Evolutionary conservation across 345 rosid genomes (phyloP).

Genomic region (Bruguiera sexangula): DNA sequence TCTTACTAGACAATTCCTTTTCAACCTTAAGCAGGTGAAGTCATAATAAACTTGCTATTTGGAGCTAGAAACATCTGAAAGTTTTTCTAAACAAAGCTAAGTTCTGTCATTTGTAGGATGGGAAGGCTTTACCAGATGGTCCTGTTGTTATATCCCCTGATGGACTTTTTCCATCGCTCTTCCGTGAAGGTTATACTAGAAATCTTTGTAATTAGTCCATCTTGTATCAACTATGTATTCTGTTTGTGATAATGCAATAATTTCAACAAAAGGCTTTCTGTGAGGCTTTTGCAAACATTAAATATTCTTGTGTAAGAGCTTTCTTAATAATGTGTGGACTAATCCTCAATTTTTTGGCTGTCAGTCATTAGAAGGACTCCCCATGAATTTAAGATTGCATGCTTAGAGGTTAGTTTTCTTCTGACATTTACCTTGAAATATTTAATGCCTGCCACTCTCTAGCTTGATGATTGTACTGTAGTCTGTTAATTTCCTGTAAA

Average conservation of each 20-base stretch:
- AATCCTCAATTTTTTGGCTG: conserved; percentile 8
- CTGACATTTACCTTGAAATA: not conserved
- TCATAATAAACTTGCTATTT: not conserved
- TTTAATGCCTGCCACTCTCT: not conserved
- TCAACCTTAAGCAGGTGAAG: conserved; percentile 87
- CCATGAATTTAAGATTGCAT: conserved; percentile 21
- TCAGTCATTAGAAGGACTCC: conserved; percentile 97
- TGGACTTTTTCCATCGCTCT: conserved; percentile 90
- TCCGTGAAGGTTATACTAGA: conserved; percentile 68
- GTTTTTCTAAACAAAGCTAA: not conserved
- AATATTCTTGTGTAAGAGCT: not conserved
- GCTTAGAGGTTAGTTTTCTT: conserved; percentile 23
- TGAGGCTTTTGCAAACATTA: not conserved
- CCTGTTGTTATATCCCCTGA: conserved; percentile 99
- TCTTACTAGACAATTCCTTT: conserved; percentile 69
- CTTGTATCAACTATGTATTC: not conserved
- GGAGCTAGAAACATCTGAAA: conserved; percentile 3
- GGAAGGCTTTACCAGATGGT: conserved; percentile 92
- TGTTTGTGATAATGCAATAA: not conserved
- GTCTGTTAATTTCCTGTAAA: not conserved
- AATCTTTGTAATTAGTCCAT: not conserved
- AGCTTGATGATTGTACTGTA: not conserved
- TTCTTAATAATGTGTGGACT: conserved; percentile 16
- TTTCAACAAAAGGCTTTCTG: not conserved
- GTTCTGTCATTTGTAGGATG: conserved; percentile 50